Evolutionary conservation across 352 stramenopile genomes (phyloP), one percentile per base, ranked within the genome.

Genomic region (Phytophthora podocarpi): DNA sequence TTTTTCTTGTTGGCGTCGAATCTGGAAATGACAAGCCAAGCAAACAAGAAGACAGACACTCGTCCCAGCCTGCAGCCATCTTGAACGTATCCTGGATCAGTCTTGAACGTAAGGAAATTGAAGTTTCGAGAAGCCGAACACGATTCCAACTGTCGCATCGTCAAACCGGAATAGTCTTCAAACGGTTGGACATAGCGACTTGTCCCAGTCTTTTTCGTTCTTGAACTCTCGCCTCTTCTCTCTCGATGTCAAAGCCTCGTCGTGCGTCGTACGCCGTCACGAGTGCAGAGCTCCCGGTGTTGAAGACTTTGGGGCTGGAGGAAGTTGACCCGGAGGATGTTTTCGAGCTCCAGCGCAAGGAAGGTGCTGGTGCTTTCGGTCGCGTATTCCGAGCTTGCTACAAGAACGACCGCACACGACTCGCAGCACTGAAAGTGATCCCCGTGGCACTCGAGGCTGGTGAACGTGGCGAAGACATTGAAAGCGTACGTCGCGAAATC

Each of bases 171-270:
- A 67, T 56, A 61, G 35, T 7, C 31, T 26, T 37, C n/a, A 15
- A 49, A 40, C 50, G 37, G 64, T 68, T 64, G 9, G 35, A 32
- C 15, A 8, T 23, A 15, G 48, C 57, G 64, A 68, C 47, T 57
- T 47, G 64, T 73, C 64, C 52, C 64, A 42, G 23, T 34, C 31
- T 18, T 45, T 27, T 4, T 63, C 18, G 31, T 34, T 26, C 4
- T n/a, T 49, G 11, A 46, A 39, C 24, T 50, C 37, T 58, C 98
- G 98, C n/a, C 69, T 90, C 91, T 36, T 67, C 98, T n/a, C n/a
- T n/a, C n/a, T n/a, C 74, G 97, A 70, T 70, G 59, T 27, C 52
- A 0, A 66, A 70, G 39, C 51, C 58, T 63, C 59, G 64, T 45
- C 58, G 58, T 49, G 40, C 57, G 50, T 72, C 64, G 58, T 72